Conservation (phyloP, 345 rosid species). For the Angophora floribunda region DNA sequence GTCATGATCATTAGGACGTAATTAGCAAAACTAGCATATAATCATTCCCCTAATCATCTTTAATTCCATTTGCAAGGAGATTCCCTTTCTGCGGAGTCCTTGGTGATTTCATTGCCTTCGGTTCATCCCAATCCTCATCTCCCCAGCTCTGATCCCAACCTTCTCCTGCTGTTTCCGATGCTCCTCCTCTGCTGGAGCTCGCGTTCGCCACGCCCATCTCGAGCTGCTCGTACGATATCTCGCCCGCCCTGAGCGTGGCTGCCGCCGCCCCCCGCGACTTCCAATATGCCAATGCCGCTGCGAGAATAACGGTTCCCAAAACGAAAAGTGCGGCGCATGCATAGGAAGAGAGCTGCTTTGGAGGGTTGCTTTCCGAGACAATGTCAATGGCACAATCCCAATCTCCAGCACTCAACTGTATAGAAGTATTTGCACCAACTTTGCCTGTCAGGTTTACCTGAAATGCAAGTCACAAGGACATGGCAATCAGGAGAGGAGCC, state of each 20-base stretch:
- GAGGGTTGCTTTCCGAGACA: background rate
- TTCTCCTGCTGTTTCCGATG: background rate
- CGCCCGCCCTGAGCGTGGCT: background rate
- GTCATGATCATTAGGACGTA: background rate
- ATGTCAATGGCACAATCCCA: background rate
- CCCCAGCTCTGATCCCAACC: conserved; percentile 13
- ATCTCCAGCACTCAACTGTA: background rate
- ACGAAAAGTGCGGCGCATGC: background rate
- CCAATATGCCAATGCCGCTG: background rate
- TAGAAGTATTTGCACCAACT: background rate
- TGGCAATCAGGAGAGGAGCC: background rate
- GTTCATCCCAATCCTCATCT: conserved; percentile 8
- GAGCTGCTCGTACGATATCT: background rate
- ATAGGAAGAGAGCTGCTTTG: background rate
- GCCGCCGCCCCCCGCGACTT: background rate
- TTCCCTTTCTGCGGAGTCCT: background rate
- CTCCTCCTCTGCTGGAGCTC: background rate
- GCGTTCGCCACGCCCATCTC: background rate
- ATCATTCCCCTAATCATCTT: background rate
- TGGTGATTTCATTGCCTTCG: background rate
- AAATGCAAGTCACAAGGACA: background rate
- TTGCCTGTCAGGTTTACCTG: background rate
- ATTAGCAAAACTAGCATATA: background rate
- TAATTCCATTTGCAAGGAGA: background rate
- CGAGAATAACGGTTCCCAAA: background rate